These are phyloP conservation scores for Lentithecium fluviatile DNA, from an alignment of 495 filamentous ascomycete genomes.

Conservation along the genomic window DNA sequence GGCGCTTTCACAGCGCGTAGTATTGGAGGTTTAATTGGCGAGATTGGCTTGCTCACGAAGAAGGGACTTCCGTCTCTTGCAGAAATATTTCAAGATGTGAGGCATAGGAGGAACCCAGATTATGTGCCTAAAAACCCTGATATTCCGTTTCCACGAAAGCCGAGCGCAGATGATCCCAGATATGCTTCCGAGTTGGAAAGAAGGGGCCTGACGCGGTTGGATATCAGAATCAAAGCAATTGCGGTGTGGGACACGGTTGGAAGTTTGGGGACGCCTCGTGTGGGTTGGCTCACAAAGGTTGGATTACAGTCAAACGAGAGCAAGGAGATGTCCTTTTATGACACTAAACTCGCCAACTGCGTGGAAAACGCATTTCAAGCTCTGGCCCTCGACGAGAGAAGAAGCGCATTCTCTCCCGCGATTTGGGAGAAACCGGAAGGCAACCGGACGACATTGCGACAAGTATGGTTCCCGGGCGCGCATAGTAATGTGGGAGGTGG, in stretches of 20 bases:
- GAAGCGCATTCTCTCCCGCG: slow-evolving; percentile 62
- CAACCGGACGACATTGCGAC: slow-evolving; percentile 54
- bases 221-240: slow-evolving; percentile 44
- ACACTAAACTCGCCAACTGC: slow-evolving; percentile 56
- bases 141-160: slow-evolving; percentile 59
- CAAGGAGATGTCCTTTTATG: slow-evolving; percentile 59
- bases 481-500: slow-evolving; percentile 68
- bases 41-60: slow-evolving; percentile 63
- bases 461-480: slow-evolving; percentile 73
- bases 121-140: slow-evolving; percentile 58
- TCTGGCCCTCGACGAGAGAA: slow-evolving; percentile 68
- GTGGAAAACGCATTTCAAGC: slow-evolving; percentile 73
- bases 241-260: slow-evolving; percentile 47
- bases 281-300: slow-evolving; percentile 31
- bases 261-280: slow-evolving; percentile 37
- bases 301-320: slow-evolving; percentile 38
- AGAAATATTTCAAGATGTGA: slow-evolving; percentile 63
- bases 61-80: slow-evolving; percentile 63
- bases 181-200: slow-evolving; percentile 43
- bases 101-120: slow-evolving; percentile 53
- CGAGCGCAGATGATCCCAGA: slow-evolving; percentile 45
- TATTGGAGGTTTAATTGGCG: slow-evolving; percentile 61
- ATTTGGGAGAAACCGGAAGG: slow-evolving; percentile 57
- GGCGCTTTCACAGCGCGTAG: slow-evolving; percentile 71
- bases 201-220: slow-evolving; percentile 36